A percentile compares a stretch with the other conserved stretches of the same genome.
These are phyloP conservation scores for Botrytis deweyae DNA, from an alignment of 2,329 filamentous ascomycete species.

Conservation along the genomic window DNA sequence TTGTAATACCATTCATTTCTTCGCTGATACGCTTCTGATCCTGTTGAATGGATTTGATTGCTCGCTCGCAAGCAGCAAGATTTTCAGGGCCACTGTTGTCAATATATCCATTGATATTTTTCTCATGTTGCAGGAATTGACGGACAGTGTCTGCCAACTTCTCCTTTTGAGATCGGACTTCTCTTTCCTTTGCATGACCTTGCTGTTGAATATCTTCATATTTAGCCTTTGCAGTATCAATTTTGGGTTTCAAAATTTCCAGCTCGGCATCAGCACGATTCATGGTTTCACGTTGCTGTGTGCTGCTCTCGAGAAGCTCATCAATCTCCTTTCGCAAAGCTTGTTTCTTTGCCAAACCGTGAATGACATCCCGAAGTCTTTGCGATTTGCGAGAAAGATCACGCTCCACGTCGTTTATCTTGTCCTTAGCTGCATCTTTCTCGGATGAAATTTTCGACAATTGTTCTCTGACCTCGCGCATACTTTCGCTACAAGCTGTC, in stretches of 20 bases:
- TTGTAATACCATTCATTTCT: slow-evolving; percentile 65
- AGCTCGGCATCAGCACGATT: slow-evolving; percentile 70
- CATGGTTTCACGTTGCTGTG: slow-evolving; percentile 67
- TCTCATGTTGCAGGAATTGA: slow-evolving; percentile 72
- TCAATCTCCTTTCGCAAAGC: slow-evolving; percentile 70
- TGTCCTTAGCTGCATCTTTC: slow-evolving; percentile 67
- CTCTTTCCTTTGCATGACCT: slow-evolving; percentile 70
- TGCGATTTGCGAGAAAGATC: slow-evolving; percentile 73
- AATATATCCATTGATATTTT: slow-evolving; percentile 77
- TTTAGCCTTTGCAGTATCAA: slow-evolving; percentile 71
- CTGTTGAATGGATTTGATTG: slow-evolving; percentile 66
- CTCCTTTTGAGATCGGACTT: slow-evolving; percentile 68
- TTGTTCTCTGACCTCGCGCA: slow-evolving; percentile 60
- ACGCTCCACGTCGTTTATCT: slow-evolving; percentile 70
- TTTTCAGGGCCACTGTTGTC: slow-evolving; percentile 71
- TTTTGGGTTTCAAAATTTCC: slow-evolving; percentile 69
- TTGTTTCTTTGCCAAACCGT: slow-evolving; percentile 79
- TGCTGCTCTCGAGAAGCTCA: slow-evolving; percentile 66
- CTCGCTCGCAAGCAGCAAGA: slow-evolving; percentile 66
- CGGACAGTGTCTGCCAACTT: slow-evolving; percentile 71
- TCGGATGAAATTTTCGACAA: slow-evolving; percentile 67
- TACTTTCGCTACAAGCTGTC: slow-evolving; percentile 64
- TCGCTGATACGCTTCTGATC: slow-evolving; percentile 64
- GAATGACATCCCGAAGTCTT: slow-evolving; percentile 67
- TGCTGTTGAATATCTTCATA: slow-evolving; percentile 75